Evolutionary conservation across 805 yeast species (phyloP).

Genomic region (Grigorovia yakushimaensis): DNA sequence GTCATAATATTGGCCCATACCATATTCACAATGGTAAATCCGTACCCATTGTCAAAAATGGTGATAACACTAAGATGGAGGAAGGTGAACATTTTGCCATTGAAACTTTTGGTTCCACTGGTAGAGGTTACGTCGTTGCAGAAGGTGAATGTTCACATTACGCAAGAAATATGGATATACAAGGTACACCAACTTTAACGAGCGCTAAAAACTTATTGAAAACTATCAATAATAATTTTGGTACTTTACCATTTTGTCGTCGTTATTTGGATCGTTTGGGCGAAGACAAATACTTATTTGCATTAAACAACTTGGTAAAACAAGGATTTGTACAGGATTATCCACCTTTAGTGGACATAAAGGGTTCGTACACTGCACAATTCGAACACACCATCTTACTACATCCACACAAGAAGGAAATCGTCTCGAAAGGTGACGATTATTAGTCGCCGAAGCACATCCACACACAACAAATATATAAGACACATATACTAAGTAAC

Average conservation of each 20-base stretch:
- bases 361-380: slow-evolving; percentile 91
- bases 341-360: slow-evolving; percentile 80
- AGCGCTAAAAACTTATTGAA: slow-evolving; percentile 61
- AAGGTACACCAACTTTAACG: slow-evolving; percentile 36
- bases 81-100: slow-evolving; percentile 98
- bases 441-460: slow-evolving; percentile 45
- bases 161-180: slow-evolving; percentile 47
- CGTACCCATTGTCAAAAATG: slow-evolving; percentile 91
- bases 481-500: neutral
- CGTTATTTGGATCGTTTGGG: slow-evolving; percentile 87
- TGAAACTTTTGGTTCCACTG: slow-evolving; percentile 96
- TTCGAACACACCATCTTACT: slow-evolving; percentile 88
- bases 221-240: slow-evolving; percentile 72
- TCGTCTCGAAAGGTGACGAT: slow-evolving; percentile 92
- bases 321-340: slow-evolving; percentile 87
- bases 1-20: slow-evolving; percentile 82
- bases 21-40: slow-evolving; percentile 90
- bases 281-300: slow-evolving; percentile 82
- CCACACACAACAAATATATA: neutral
- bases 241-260: slow-evolving; percentile 94
- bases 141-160: slow-evolving; percentile 95
- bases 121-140: slow-evolving; percentile 76
- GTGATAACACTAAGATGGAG: slow-evolving; percentile 95
- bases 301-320: slow-evolving; percentile 74
- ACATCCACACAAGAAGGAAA: slow-evolving; percentile 88